Conservation (phyloP, 2,329 filamentous ascomycete genomes). For the Diaporthe australafricana region DNA sequence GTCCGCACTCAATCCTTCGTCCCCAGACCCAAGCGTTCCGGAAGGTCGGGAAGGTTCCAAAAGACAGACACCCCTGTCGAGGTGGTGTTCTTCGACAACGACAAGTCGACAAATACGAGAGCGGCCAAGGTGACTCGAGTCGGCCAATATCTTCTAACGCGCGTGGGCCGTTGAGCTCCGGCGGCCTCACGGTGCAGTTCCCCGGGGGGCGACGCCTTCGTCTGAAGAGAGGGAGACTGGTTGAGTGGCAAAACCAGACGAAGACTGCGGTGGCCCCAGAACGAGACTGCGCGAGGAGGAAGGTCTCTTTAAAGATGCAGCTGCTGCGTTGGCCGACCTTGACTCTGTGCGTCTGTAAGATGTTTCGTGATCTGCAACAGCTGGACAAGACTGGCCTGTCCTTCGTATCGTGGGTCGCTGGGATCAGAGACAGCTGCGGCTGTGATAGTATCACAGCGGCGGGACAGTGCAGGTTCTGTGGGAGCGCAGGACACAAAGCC, state of each 20-base stretch:
- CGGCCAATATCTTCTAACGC: conserved; percentile 7
- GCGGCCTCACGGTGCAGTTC: conserved; percentile 21
- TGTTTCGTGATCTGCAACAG: conserved; percentile 13
- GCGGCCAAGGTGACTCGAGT: conserved; percentile 24
- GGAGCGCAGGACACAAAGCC: conserved; percentile 1
- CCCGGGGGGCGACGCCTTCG: neutral
- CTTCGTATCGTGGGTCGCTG: neutral
- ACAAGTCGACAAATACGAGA: conserved; percentile 25
- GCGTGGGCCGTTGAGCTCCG: neutral
- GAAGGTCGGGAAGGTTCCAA: conserved; percentile 28
- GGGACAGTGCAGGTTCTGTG: conserved; percentile 26
- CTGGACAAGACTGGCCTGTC: neutral
- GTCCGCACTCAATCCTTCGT: conserved; percentile 27
- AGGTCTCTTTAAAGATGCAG: neutral
- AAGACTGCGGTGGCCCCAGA: neutral
- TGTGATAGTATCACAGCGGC: conserved; percentile 5
- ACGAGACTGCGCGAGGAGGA: neutral
- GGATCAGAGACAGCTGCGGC: neutral
- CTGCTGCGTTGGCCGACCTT: neutral
- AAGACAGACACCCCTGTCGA: conserved; percentile 26
- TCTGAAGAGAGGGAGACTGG: conserved; percentile 2
- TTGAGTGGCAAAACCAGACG: neutral
- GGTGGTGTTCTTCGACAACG: neutral
- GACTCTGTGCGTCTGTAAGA: neutral
- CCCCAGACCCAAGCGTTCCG: conserved; percentile 26